These are phyloP conservation scores for Ophiostoma piceae DNA, from an alignment of 2,329 filamentous ascomycete species.

Conservation along the genomic window DNA sequence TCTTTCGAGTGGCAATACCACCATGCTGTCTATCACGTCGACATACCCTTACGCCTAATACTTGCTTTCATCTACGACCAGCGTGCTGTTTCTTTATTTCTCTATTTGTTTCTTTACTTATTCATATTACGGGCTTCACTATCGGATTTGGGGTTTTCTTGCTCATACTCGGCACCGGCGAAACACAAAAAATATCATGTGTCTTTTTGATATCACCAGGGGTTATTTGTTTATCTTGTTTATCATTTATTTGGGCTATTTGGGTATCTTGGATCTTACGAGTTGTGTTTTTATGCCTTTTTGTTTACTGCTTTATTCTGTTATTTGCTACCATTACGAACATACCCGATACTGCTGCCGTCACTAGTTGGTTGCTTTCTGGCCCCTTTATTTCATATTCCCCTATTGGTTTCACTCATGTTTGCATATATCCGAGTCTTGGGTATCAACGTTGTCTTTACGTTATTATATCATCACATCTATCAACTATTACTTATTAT, in stretches of 20 bases:
- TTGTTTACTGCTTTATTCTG: not conserved
- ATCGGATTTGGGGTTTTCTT: slow-evolving; percentile 16
- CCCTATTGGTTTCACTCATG: slow-evolving; percentile 4
- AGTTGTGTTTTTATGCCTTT: slow-evolving; percentile 2
- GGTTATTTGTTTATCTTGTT: not conserved
- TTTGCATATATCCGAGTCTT: not conserved
- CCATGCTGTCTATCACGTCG: not conserved
- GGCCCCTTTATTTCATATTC: not conserved
- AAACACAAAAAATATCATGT: slow-evolving; percentile 6
- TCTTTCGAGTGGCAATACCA: not conserved
- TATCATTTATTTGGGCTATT: not conserved
- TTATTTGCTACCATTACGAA: not conserved
- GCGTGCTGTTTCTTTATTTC: slow-evolving; percentile 13
- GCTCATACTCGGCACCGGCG: slow-evolving; percentile 11
- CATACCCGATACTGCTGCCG: slow-evolving; percentile 9
- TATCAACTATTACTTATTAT: not conserved
- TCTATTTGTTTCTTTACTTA: not conserved
- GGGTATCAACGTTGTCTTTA: not conserved
- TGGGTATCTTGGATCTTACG: not conserved
- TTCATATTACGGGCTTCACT: slow-evolving; percentile 4
- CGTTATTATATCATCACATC: not conserved
- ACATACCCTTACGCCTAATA: slow-evolving; percentile 1
- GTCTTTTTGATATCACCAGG: slow-evolving; percentile 11
- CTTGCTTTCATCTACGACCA: not conserved
- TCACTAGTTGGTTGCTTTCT: slow-evolving; percentile 2